phyloP scores from a whole-genome alignment of 2,329 filamentous ascomycete genomes.

The Pseudogymnoascus sp. region DNA sequence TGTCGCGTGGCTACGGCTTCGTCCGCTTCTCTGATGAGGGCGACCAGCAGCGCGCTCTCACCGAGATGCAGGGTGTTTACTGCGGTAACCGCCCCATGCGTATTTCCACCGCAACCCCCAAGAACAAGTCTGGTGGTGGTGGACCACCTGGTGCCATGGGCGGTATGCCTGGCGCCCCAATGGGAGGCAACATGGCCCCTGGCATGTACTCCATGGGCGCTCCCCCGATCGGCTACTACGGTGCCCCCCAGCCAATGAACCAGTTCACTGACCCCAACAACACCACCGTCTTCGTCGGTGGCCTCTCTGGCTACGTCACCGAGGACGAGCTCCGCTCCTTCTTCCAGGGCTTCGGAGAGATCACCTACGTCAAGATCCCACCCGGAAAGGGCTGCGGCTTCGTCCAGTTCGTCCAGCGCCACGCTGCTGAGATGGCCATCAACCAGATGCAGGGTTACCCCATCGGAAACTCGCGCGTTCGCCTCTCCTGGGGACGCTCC shows the following conservation, averaged over 20 bases:
- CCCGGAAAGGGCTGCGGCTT: conserved; percentile 98
- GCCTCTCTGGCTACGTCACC: conserved; percentile 93
- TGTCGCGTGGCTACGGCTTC: conserved; percentile 96
- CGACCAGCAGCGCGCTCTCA: conserved; percentile 90
- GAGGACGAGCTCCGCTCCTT: conserved; percentile 99
- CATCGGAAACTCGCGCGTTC: conserved; percentile 96
- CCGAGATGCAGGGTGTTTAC: conserved; percentile 99
- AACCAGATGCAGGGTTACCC: conserved; percentile 99
- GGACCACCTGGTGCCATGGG: conserved; percentile 45
- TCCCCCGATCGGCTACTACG: conserved; percentile 59
- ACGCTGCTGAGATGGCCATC: conserved; percentile 99
- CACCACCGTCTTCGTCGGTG: conserved; percentile 96
- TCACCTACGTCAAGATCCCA: conserved; percentile 99
- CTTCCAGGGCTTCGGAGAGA: conserved; percentile 99
- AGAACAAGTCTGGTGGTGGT: conserved; percentile 62
- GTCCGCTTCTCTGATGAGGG: conserved; percentile 93
- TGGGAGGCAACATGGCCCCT: conserved; percentile 35
- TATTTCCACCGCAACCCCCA: conserved; percentile 94
- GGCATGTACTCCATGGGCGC: conserved; percentile 62
- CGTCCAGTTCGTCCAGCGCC: conserved; percentile 97
- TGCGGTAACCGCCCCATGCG: conserved; percentile 98
- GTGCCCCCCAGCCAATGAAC: conserved; percentile 80
- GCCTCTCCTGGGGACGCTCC: conserved; percentile 92
- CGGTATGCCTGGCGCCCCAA: conserved; percentile 39
- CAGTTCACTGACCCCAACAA: conserved; percentile 99